These are phyloP conservation scores for Heteromeles arbutifolia DNA, from an alignment of 306 rosid genomes.

Conservation along the genomic window DNA sequence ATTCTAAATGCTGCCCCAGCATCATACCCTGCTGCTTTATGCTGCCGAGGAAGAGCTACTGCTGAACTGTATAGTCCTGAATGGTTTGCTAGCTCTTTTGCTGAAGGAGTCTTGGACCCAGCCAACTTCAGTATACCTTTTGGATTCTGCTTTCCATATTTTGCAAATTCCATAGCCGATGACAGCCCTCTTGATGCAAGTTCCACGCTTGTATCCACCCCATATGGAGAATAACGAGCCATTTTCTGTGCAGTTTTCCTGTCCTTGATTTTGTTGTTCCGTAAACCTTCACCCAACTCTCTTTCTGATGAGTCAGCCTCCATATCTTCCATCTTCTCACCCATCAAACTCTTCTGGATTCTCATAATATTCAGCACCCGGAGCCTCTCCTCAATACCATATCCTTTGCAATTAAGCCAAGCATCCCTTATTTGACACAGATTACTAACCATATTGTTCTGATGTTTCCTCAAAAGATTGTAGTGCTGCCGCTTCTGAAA, in stretches of 20 bases:
- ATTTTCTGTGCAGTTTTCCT: slow-evolving; percentile 42
- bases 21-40: slow-evolving; percentile 45
- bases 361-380: slow-evolving; percentile 74
- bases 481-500: slow-evolving; percentile 78
- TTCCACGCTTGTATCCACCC: slow-evolving; percentile 41
- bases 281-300: slow-evolving; percentile 59
- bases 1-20: slow-evolving; percentile 42
- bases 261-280: slow-evolving; percentile 52
- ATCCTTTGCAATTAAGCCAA: slow-evolving; percentile 85
- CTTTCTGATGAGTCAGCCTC: slow-evolving; percentile 64
- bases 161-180: slow-evolving; percentile 33
- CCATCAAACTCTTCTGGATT: slow-evolving; percentile 84
- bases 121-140: slow-evolving; percentile 74
- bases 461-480: slow-evolving; percentile 86
- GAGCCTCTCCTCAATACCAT: slow-evolving; percentile 91
- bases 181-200: slow-evolving; percentile 36
- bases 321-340: slow-evolving; percentile 71
- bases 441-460: slow-evolving; percentile 75
- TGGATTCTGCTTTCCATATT: slow-evolving; percentile 58
- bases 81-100: slow-evolving; percentile 38
- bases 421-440: slow-evolving; percentile 94
- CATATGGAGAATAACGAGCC: slow-evolving; percentile 39
- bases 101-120: slow-evolving; percentile 44
- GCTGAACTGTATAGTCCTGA: slow-evolving; percentile 52
- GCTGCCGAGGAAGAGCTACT: slow-evolving; percentile 37